phyloP scores from a whole-genome alignment of 2,329 filamentous ascomycete genomes.

The Fusarium sp. region DNA sequence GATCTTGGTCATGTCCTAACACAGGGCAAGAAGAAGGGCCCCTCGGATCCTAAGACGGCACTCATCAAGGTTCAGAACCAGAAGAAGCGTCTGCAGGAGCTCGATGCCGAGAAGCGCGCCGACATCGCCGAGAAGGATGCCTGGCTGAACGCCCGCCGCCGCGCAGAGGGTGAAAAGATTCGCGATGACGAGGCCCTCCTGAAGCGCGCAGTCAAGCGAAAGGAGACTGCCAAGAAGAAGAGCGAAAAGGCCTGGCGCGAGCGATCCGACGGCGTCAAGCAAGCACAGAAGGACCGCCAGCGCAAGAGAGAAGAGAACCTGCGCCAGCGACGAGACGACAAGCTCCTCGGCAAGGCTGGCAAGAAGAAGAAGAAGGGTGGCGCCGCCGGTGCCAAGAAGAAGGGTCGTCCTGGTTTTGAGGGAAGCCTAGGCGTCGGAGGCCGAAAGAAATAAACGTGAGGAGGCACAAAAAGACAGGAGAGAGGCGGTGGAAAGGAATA shows the following conservation, averaged over 20 bases:
- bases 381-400: conserved; percentile 53
- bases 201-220: conserved; percentile 95
- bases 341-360: conserved; percentile 67
- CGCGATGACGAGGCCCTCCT: conserved; percentile 86
- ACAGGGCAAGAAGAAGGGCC: conserved; percentile 76
- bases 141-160: conserved; percentile 91
- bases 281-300: conserved; percentile 81
- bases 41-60: conserved; percentile 85
- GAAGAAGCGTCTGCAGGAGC: conserved; percentile 77
- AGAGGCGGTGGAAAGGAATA: conserved; percentile 19
- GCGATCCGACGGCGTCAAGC: conserved; percentile 75
- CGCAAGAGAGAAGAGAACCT: conserved; percentile 86
- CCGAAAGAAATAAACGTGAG: conserved; percentile 56
- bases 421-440: conserved; percentile 70
- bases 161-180: conserved; percentile 88
- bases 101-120: conserved; percentile 83
- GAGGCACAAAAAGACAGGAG: conserved; percentile 5
- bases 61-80: conserved; percentile 89
- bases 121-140: conserved; percentile 93
- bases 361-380: conserved; percentile 64
- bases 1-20: conserved; percentile 70
- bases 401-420: conserved; percentile 74
- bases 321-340: conserved; percentile 78
- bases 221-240: conserved; percentile 90
- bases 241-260: conserved; percentile 89